These are phyloP conservation scores for Fraxinus anomala DNA, from an alignment of 257 asterid species.

Conservation along the genomic window DNA sequence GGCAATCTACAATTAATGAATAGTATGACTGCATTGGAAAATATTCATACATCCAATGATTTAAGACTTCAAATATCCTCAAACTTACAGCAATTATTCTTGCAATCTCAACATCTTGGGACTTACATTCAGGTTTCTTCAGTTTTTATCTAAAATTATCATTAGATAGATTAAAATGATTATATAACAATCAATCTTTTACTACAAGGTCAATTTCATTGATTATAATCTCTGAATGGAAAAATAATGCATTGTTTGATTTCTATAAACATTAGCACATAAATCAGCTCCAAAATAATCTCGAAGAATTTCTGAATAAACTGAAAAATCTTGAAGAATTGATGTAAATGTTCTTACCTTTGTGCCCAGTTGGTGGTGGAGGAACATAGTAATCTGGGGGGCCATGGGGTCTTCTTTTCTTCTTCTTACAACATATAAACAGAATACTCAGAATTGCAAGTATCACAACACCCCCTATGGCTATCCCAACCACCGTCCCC, in stretches of 20 bases:
- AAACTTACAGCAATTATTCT: background rate
- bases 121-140: background rate
- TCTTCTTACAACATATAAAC: constrained; percentile 59
- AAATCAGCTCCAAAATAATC: background rate
- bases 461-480: constrained; percentile 58
- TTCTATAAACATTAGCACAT: background rate
- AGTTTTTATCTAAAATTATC: too few relatives aligned
- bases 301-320: background rate
- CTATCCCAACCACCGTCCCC: constrained; percentile 64
- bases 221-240: background rate
- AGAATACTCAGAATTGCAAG: constrained; percentile 50
- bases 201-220: too few relatives aligned
- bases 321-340: background rate
- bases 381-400: constrained; percentile 47
- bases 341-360: constrained; percentile 43
- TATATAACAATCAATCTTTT: background rate
- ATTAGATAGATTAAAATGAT: background rate
- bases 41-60: background rate
- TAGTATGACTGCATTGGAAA: background rate
- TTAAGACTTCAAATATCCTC: background rate
- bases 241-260: background rate
- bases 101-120: background rate
- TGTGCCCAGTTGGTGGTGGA: constrained; percentile 46
- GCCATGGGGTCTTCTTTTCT: constrained; percentile 52
- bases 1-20: too few relatives aligned